Evolutionary conservation across 1,139 yeast genomes (phyloP).

Genomic region (Magnusiomyces ingens): DNA sequence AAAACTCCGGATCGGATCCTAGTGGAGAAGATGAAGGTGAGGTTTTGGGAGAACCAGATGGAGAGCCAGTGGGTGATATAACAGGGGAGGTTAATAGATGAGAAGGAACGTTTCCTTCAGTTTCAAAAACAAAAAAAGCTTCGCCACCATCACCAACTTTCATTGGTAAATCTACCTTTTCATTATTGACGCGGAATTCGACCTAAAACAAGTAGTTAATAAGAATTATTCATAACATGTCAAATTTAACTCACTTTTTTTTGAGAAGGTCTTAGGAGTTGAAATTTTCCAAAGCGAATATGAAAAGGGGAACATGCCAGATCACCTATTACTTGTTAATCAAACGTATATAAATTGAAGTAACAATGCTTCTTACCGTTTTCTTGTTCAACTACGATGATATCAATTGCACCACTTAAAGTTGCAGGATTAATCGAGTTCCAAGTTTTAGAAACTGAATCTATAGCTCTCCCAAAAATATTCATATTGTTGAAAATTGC

Average conservation of each 20-base stretch:
- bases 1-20: slow-evolving; percentile 51
- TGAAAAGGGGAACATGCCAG: slow-evolving; percentile 95
- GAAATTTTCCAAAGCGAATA: slow-evolving; percentile 90
- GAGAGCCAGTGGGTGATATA: slow-evolving; percentile 67
- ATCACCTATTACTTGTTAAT: slow-evolving; percentile 38
- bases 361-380: slow-evolving; percentile 39
- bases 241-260: slow-evolving; percentile 46
- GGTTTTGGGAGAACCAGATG: slow-evolving; percentile 33
- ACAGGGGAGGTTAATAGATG: slow-evolving; percentile 90
- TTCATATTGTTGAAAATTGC: slow-evolving; percentile 52
- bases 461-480: slow-evolving; percentile 93
- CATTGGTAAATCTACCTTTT: slow-evolving; percentile 82
- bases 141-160: slow-evolving; percentile 97
- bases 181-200: slow-evolving; percentile 78
- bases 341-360: not conserved
- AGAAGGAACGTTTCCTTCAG: slow-evolving; percentile 63
- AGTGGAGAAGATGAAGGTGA: slow-evolving; percentile 14
- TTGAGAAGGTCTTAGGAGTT: slow-evolving; percentile 88
- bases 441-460: slow-evolving; percentile 94
- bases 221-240: not conserved
- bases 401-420: slow-evolving; percentile 93
- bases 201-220: slow-evolving; percentile 35
- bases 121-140: slow-evolving; percentile 93
- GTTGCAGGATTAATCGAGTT: slow-evolving; percentile 95
- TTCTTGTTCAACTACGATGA: slow-evolving; percentile 90